Percentiles rank a stretch among this genome's conserved stretches.
Conservation (phyloP, 2,329 filamentous ascomycete species). For the Penicillium sp. region DNA sequence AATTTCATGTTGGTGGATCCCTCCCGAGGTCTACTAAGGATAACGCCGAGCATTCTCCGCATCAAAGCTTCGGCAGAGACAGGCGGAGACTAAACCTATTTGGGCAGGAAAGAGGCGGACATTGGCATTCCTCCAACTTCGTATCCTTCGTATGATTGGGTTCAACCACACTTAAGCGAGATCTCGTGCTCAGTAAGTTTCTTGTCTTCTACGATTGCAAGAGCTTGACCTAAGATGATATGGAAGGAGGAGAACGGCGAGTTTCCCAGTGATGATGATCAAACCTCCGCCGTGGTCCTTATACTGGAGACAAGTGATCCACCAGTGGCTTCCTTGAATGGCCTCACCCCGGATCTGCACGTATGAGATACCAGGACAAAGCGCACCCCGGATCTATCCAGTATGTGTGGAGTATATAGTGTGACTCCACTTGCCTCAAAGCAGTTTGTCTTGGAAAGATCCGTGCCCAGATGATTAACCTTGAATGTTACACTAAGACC, state of each 20-base stretch:
- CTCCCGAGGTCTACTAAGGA: background rate
- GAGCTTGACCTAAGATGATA: background rate
- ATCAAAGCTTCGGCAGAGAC: background rate
- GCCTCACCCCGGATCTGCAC: background rate
- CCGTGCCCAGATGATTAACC: background rate
- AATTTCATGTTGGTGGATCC: too few species aligned
- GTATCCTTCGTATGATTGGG: background rate
- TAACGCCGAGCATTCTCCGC: background rate
- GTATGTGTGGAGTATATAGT: too few species aligned
- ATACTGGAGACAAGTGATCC: background rate
- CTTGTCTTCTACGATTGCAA: background rate
- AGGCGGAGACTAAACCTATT: background rate
- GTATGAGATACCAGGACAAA: background rate
- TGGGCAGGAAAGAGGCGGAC: background rate
- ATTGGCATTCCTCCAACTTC: background rate
- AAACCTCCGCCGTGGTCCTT: background rate
- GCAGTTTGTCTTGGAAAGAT: background rate
- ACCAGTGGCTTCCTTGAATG: background rate
- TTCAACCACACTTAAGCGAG: background rate
- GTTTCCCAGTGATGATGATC: background rate
- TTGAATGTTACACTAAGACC: background rate
- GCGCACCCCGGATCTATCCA: background rate
- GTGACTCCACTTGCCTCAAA: background rate
- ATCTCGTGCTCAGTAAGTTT: background rate
- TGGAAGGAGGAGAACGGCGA: background rate